These are phyloP conservation scores for Fomitopsis pinicola DNA, from an alignment of 1,284 basidiomycete species.

Conservation along the genomic window DNA sequence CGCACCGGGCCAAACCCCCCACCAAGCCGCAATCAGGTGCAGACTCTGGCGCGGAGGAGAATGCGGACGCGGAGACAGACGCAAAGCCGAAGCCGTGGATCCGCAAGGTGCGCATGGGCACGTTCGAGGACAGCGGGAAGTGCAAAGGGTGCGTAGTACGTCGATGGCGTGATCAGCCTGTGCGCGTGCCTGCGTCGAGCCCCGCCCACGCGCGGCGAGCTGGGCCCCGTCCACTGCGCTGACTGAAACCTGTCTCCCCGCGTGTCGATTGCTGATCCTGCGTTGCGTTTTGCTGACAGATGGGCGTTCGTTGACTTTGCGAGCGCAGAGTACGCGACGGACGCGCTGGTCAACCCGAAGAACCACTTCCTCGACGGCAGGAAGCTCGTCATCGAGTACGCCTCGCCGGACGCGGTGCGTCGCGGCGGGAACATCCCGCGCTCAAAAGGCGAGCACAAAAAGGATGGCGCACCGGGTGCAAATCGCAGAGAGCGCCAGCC, in stretches of 20 bases:
- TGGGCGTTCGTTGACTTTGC: conserved; percentile 96
- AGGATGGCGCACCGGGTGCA: conserved; percentile 6
- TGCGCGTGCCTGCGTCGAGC: background rate
- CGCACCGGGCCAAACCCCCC: conserved; percentile 41
- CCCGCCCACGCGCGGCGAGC: background rate
- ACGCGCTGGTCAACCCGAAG: conserved; percentile 76
- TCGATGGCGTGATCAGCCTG: background rate
- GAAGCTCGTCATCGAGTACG: conserved; percentile 85
- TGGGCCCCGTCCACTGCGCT: background rate
- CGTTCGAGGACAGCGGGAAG: conserved; percentile 90
- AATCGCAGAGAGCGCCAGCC: conserved; percentile 8
- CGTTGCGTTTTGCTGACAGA: conserved; percentile 35
- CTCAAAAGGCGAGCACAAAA: conserved; percentile 18
- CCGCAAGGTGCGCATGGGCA: conserved; percentile 88
- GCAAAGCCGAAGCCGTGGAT: conserved; percentile 47
- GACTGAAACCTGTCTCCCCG: background rate
- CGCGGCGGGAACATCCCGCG: conserved; percentile 49
- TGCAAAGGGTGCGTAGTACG: conserved; percentile 82
- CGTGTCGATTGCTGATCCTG: background rate
- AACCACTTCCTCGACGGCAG: conserved; percentile 86
- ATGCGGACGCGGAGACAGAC: conserved; percentile 20
- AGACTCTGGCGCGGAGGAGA: conserved; percentile 25
- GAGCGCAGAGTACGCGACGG: conserved; percentile 74
- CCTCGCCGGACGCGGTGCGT: conserved; percentile 80
- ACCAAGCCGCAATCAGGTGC: background rate